These are phyloP conservation scores for Phytophthora pisi DNA, from an alignment of 352 stramenopile species.

Conservation along the genomic window DNA sequence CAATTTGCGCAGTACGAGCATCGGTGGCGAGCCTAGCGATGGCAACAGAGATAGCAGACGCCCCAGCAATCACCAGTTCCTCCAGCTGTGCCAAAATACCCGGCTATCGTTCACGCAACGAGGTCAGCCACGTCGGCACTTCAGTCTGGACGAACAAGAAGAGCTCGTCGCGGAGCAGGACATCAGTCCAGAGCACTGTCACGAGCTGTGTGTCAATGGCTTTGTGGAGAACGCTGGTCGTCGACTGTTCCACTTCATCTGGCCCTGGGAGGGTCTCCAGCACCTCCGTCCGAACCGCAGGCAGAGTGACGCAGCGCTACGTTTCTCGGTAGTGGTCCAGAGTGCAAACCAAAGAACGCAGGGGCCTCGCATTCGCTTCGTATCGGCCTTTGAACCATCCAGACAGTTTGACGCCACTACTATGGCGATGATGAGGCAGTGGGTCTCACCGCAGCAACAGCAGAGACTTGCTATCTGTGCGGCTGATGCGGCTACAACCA, in stretches of 20 bases:
- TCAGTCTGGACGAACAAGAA: constrained; percentile 37
- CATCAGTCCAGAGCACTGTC: constrained; percentile 69
- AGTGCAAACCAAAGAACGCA: constrained; percentile 18
- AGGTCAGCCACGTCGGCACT: constrained; percentile 20
- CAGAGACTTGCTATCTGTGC: constrained; percentile 33
- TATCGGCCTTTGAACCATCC: constrained; percentile 38
- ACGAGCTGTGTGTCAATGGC: constrained; percentile 79
- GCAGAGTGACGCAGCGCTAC: constrained; percentile 21
- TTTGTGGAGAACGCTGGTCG: constrained; percentile 67
- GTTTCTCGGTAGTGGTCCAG: constrained; percentile 45
- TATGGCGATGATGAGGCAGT: constrained; percentile 35
- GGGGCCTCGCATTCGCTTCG: constrained; percentile 59
- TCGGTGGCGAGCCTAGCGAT: constrained; percentile 8
- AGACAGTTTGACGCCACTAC: constrained; percentile 30
- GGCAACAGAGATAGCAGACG: not conserved
- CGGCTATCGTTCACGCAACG: constrained; percentile 23
- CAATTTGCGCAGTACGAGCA: constrained; percentile 30
- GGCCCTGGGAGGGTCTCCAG: constrained; percentile 60
- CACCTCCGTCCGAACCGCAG: constrained; percentile 33
- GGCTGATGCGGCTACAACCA: constrained; percentile 1
- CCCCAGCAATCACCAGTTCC: constrained; percentile 15
- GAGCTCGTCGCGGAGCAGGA: constrained; percentile 53
- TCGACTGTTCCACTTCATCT: constrained; percentile 70
- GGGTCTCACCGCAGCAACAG: constrained; percentile 15
- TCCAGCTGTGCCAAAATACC: constrained; percentile 28